Conservation (phyloP, 2,329 filamentous ascomycete species). For the Rutstroemia sydowiana region DNA sequence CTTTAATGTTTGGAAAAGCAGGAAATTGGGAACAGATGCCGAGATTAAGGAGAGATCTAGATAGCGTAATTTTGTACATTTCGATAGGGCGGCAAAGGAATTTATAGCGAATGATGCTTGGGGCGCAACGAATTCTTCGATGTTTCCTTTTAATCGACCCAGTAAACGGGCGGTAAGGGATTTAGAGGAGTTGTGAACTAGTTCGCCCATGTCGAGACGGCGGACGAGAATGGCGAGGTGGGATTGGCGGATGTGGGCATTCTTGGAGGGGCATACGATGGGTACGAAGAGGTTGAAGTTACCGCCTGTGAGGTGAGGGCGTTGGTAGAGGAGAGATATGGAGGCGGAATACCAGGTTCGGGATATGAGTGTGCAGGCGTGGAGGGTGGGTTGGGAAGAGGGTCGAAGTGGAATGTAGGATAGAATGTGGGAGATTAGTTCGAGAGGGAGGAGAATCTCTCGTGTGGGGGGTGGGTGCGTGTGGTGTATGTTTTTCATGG, state of each 20-base stretch:
- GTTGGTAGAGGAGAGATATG: slow-evolving; percentile 24
- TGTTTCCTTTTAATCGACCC: slow-evolving; percentile 28
- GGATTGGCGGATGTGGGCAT: slow-evolving; percentile 29
- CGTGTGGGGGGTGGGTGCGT: slow-evolving; percentile 9
- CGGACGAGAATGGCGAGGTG: slow-evolving; percentile 25
- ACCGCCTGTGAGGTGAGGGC: slow-evolving; percentile 23
- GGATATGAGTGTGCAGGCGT: slow-evolving; percentile 27
- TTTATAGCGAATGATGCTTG: slow-evolving; percentile 30
- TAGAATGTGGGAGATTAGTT: slow-evolving; percentile 29
- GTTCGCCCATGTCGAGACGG: slow-evolving; percentile 28
- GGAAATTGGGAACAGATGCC: slow-evolving; percentile 25
- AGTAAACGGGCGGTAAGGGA: slow-evolving; percentile 29
- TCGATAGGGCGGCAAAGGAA: slow-evolving; percentile 29
- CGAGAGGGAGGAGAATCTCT: slow-evolving; percentile 26
- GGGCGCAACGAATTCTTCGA: slow-evolving; percentile 30
- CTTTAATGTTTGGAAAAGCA: slow-evolving; percentile 28
- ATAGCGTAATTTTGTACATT: slow-evolving; percentile 27
- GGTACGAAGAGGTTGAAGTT: slow-evolving; percentile 29
- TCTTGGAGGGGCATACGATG: slow-evolving; percentile 31
- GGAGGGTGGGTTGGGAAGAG: slow-evolving; percentile 21
- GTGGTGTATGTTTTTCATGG: too few relatives aligned
- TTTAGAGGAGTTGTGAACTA: slow-evolving; percentile 28
- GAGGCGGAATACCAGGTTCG: slow-evolving; percentile 27
- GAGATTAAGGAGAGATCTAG: slow-evolving; percentile 29
- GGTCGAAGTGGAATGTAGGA: slow-evolving; percentile 21